Evolutionary conservation across 73 alveolate species (phyloP), one percentile per base, ranked within the genome.

Genomic region (Diophrys sp.): DNA sequence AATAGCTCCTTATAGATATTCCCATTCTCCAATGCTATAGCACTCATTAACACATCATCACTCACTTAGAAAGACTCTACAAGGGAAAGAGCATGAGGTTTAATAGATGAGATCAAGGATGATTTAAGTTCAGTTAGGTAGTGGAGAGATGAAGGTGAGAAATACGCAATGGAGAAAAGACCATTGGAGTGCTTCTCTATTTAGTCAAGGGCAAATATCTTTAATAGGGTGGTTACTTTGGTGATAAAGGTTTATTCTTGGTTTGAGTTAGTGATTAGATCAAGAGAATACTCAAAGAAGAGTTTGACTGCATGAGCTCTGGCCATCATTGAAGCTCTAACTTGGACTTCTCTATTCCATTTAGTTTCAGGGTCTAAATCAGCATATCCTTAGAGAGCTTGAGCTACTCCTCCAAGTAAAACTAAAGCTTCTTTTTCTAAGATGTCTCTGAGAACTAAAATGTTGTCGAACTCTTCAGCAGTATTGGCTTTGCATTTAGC

Each of bases 81-180:
- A 31, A 85, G 57, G 27, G 68, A 77, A 11, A 85, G 44, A 74
- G 79, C 79, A 28, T 85, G 56, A 2, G 89, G 89, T 85, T 88
- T 85, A 2, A 79, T 81, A 29, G 0, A 32, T 1, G 23, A 0
- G 53, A 69, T 69, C 68, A 69, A 70, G 26, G 14, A 24, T 1
- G 23, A 24, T 31, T 29, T 26, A 11, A 31, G 33, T 18, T 73
- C 79, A 30, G 29, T 44, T 62, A 73, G 71, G 1, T 1, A 54
- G 23, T 81, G 30, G 71, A 73, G 73, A 0, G 78, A 82, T 25
- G 54, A 33, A 1, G 93, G 77, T n/a, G 57, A 55, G 25, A 79
- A 29, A 33, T 71, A 71, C 31, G 74, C 77, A 11, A 79, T 8
- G 14, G 79, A 29, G n/a, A 79, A 67, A 0, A 77, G 66, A 18